These are phyloP conservation scores for Jacaranda copaia DNA, from an alignment of 257 asterid species.

Conservation along the genomic window DNA sequence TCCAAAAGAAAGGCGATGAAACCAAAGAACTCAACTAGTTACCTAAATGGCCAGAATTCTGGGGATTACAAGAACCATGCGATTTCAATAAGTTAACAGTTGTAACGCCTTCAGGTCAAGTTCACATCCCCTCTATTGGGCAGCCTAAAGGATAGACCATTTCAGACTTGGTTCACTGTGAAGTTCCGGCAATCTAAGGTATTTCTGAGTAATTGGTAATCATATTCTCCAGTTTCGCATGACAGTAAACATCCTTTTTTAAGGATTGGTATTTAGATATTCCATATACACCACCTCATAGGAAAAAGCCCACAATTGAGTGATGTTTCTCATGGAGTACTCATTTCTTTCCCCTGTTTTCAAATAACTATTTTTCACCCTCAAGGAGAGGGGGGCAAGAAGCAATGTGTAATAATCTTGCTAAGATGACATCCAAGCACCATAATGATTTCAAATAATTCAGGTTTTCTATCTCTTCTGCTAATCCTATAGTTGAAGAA, in stretches of 20 bases:
- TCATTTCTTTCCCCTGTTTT: not conserved
- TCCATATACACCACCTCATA: not conserved
- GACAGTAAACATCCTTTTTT: not conserved
- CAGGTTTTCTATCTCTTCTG: not conserved
- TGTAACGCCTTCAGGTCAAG: slow-evolving; percentile 16
- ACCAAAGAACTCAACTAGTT: slow-evolving; percentile 35
- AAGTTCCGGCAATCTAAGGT: slow-evolving; percentile 30
- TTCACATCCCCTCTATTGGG: slow-evolving; percentile 12
- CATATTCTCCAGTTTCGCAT: slow-evolving; percentile 14
- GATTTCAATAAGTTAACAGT: slow-evolving; percentile 28
- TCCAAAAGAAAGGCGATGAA: slow-evolving; percentile 39
- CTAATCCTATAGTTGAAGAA: not conserved
- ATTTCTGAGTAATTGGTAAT: slow-evolving; percentile 12
- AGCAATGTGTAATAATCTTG: not conserved
- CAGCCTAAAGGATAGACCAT: not conserved
- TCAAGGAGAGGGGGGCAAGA: not conserved
- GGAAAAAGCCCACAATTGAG: not conserved
- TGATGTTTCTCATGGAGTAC: not conserved
- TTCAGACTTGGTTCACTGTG: not conserved
- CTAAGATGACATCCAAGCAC: not conserved
- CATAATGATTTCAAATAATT: not conserved
- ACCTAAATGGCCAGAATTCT: slow-evolving; percentile 27
- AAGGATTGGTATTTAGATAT: not conserved
- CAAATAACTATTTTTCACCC: not conserved
- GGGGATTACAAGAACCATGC: slow-evolving; percentile 35